Evolutionary conservation across 352 stramenopile species (phyloP).

Genomic region (Plasmopara viticola): DNA sequence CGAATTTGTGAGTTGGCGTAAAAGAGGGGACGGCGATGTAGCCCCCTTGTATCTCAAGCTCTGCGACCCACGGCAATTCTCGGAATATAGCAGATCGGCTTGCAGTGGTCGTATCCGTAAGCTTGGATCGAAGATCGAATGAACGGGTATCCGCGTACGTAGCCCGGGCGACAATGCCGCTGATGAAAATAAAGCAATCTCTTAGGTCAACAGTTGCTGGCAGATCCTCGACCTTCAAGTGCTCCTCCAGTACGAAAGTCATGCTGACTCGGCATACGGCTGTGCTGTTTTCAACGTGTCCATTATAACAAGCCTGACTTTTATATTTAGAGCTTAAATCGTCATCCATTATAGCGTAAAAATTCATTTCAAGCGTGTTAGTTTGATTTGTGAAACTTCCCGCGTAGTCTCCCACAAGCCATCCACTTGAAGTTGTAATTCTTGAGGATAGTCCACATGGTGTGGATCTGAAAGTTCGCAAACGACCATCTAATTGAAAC

Average conservation of each 20-base stretch:
- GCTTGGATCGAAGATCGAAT: background rate
- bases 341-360: slow-evolving; percentile 3
- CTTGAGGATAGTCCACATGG: slow-evolving; percentile 2
- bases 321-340: background rate
- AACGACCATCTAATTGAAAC: slow-evolving; percentile 1
- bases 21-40: slow-evolving; percentile 7
- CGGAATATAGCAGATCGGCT: slow-evolving; percentile 4
- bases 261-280: slow-evolving; percentile 4
- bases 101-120: slow-evolving; percentile 1
- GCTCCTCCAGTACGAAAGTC: slow-evolving; percentile 7
- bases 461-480: slow-evolving; percentile 1
- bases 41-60: slow-evolving; percentile 8
- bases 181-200: slow-evolving; percentile 9
- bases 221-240: background rate
- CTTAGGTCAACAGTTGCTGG: background rate
- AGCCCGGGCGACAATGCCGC: slow-evolving; percentile 4
- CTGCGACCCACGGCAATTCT: slow-evolving; percentile 6
- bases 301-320: background rate
- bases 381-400: background rate
- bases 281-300: background rate
- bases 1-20: too few relatives aligned
- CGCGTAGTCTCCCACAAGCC: slow-evolving; percentile 1
- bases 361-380: background rate
- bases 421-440: background rate
- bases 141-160: background rate